These are phyloP conservation scores for Ceratocystis colombiana DNA, from an alignment of 2,329 filamentous ascomycete species.

Conservation along the genomic window DNA sequence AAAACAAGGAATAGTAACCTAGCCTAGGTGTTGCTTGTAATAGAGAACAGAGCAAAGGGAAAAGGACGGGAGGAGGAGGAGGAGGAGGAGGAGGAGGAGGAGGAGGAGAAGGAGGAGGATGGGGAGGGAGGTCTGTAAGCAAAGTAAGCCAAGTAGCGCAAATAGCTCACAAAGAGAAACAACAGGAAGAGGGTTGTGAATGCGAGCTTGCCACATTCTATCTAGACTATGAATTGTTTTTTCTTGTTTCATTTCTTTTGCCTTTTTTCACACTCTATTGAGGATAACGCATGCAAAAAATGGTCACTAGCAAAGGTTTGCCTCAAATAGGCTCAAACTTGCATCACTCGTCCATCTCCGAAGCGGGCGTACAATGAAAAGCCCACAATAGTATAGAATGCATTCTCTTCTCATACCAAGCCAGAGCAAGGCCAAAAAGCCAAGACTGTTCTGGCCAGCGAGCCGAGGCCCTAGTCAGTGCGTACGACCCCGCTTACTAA, in stretches of 20 bases:
- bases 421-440: no score
- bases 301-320: neutral
- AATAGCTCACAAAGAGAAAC: neutral
- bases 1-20: neutral
- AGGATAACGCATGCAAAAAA: neutral
- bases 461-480: constrained; percentile 1
- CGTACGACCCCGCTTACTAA: constrained; percentile 1
- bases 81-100: neutral
- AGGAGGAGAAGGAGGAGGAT: neutral
- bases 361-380: neutral
- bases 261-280: no score
- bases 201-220: neutral
- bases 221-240: neutral
- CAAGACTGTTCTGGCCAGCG: constrained; percentile 7
- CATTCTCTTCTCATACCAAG: neutral
- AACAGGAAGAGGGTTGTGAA: neutral
- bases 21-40: neutral
- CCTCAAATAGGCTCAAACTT: neutral
- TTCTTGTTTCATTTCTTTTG: neutral
- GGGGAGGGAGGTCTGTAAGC: neutral
- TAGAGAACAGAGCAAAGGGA: neutral
- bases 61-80: neutral
- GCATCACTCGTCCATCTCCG: neutral
- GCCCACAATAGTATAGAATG: no score
- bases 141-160: neutral